A percentile compares a stretch with the other conserved stretches of the same genome.
Evolutionary conservation across 2,329 filamentous ascomycete genomes (phyloP).

Genomic region (Colletotrichum incanum): DNA sequence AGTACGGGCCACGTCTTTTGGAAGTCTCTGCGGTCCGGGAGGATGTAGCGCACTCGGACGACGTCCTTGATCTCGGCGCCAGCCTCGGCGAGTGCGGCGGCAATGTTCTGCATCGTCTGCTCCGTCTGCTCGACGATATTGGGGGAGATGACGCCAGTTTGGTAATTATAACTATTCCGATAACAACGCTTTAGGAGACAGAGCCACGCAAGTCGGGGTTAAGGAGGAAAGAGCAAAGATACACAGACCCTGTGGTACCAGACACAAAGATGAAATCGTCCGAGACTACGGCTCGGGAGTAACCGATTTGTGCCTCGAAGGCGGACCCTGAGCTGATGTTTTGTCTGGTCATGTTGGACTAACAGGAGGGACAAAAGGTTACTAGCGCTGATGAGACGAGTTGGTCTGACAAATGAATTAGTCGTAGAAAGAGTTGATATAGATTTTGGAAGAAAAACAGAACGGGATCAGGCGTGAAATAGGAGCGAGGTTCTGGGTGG

Average conservation of each 20-base stretch:
- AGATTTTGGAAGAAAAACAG: background rate
- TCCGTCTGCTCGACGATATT: slow-evolving; percentile 65
- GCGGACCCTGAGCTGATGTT: slow-evolving; percentile 66
- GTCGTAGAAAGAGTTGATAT: background rate
- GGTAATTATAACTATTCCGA: slow-evolving; percentile 65
- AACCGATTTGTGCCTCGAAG: slow-evolving; percentile 69
- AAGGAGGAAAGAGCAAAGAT: background rate
- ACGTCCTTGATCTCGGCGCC: slow-evolving; percentile 62
- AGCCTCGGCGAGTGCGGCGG: slow-evolving; percentile 60
- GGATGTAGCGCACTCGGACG: slow-evolving; percentile 67
- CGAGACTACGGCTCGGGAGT: slow-evolving; percentile 67
- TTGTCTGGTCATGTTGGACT: slow-evolving; percentile 51
- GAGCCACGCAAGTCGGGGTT: background rate
- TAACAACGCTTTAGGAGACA: background rate
- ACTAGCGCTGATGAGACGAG: background rate
- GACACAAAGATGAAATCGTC: slow-evolving; percentile 69
- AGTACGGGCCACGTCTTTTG: slow-evolving; percentile 65
- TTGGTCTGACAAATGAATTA: too few species aligned
- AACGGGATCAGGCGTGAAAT: background rate
- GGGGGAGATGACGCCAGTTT: slow-evolving; percentile 60
- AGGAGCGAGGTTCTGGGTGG: background rate
- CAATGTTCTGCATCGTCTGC: slow-evolving; percentile 65
- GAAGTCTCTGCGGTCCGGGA: slow-evolving; percentile 65
- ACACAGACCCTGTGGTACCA: slow-evolving; percentile 66
- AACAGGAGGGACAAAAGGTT: background rate